phyloP scores from a whole-genome alignment of 257 asterid genomes.

The Solanum chiquidenum region DNA sequence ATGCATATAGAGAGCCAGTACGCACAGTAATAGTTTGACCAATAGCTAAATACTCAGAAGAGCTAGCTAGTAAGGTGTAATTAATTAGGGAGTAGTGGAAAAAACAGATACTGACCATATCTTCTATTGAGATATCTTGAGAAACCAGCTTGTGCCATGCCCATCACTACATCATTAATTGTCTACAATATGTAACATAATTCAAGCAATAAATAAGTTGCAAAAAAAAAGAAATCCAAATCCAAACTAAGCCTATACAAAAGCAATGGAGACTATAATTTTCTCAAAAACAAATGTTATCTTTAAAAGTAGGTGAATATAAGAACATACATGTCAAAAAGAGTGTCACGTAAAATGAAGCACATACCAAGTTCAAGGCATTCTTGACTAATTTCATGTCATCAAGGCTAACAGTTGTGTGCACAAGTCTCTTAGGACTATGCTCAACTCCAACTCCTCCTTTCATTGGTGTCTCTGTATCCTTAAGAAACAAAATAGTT shows the following conservation, averaged over 20 bases:
- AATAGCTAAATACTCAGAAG: neutral
- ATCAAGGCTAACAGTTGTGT: slow-evolving; percentile 17
- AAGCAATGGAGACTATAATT: neutral
- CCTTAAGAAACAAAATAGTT: slow-evolving; percentile 15
- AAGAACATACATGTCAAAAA: too few relatives aligned
- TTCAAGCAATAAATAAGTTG: neutral
- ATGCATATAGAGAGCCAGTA: neutral
- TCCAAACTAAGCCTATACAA: neutral
- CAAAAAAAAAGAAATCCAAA: neutral
- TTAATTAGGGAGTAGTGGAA: neutral
- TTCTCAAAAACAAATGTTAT: neutral
- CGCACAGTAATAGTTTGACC: neutral
- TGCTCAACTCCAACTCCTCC: neutral
- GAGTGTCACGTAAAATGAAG: neutral
- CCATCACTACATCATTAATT: slow-evolving; percentile 30
- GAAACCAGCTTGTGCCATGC: slow-evolving; percentile 35
- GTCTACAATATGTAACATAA: slow-evolving; percentile 6
- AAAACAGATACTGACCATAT: slow-evolving; percentile 18
- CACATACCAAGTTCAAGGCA: slow-evolving; percentile 28
- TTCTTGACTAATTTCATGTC: slow-evolving; percentile 38
- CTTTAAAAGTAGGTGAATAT: neutral
- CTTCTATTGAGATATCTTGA: slow-evolving; percentile 20
- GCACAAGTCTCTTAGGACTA: slow-evolving; percentile 16
- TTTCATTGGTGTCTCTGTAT: slow-evolving; percentile 23
- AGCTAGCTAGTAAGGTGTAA: neutral